These are phyloP conservation scores for Kodamaea sp. DNA, from an alignment of 1,139 yeast species.

Conservation along the genomic window DNA sequence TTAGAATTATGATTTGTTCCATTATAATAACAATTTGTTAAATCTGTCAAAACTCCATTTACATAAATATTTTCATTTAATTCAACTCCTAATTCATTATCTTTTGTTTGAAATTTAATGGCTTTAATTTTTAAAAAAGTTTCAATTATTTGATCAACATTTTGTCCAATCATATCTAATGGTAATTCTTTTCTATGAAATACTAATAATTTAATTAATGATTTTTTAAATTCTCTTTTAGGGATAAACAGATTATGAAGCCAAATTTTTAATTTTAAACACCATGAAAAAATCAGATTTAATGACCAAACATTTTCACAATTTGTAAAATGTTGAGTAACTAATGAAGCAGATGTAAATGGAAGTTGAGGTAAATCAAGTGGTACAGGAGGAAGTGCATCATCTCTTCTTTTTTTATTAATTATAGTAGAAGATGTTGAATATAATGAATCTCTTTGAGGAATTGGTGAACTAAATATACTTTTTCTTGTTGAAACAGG, in stretches of 20 bases:
- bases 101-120: conserved; percentile 29
- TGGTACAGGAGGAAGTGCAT: conserved; percentile 50
- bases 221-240: conserved; percentile 47
- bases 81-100: conserved; percentile 22
- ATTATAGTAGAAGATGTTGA: conserved; percentile 6
- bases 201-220: conserved; percentile 50
- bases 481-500: conserved; percentile 6
- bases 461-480: conserved; percentile 3
- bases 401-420: conserved; percentile 14
- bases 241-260: conserved; percentile 49
- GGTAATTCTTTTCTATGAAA: conserved; percentile 51
- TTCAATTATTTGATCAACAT: conserved; percentile 50
- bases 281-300: conserved; percentile 46
- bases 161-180: conserved; percentile 52
- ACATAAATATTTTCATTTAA: conserved; percentile 23
- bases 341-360: conserved; percentile 49
- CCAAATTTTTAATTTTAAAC: conserved; percentile 48
- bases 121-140: conserved; percentile 48
- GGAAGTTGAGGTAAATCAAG: conserved; percentile 56
- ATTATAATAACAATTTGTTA: conserved; percentile 36
- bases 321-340: conserved; percentile 42
- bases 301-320: conserved; percentile 41
- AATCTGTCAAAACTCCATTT: conserved; percentile 37
- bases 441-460: conserved; percentile 9
- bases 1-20: conserved; percentile 23